These are phyloP conservation scores for Rhodotorula graminis DNA, from an alignment of 768 basidiomycete species.

Conservation along the genomic window DNA sequence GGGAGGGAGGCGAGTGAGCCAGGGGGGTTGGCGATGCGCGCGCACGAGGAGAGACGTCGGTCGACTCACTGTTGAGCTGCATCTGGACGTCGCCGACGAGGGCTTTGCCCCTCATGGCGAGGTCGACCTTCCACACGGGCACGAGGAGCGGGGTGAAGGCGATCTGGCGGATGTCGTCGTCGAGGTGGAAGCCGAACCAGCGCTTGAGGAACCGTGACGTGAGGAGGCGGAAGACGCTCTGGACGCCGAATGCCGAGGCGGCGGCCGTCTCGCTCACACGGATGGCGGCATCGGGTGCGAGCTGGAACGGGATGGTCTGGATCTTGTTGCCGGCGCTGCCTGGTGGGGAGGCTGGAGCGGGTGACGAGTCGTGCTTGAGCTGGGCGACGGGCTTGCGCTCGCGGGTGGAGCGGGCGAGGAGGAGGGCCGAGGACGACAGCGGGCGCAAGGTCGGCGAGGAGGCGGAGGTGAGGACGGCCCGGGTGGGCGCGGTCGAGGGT, in stretches of 20 bases:
- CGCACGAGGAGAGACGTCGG: neutral
- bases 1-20: neutral
- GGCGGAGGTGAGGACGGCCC: neutral
- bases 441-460: too few species aligned
- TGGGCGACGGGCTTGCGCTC: neutral
- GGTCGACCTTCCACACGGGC: conserved; percentile 32
- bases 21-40: too few species aligned
- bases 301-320: conserved; percentile 25
- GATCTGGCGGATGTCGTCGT: conserved; percentile 6
- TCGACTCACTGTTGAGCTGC: conserved; percentile 9
- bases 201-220: conserved; percentile 4
- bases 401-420: neutral
- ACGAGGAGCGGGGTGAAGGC: conserved; percentile 19
- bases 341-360: neutral
- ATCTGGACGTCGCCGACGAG: conserved; percentile 12
- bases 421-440: neutral
- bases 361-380: neutral
- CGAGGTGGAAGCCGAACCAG: conserved; percentile 13
- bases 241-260: conserved; percentile 18
- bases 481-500: neutral
- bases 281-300: neutral
- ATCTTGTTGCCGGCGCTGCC: neutral
- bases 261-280: conserved; percentile 13
- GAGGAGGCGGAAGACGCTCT: conserved; percentile 17
- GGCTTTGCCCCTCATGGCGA: conserved; percentile 23